phyloP scores from a whole-genome alignment of 495 filamentous ascomycete species.

The Talaromyces borbonicus region DNA sequence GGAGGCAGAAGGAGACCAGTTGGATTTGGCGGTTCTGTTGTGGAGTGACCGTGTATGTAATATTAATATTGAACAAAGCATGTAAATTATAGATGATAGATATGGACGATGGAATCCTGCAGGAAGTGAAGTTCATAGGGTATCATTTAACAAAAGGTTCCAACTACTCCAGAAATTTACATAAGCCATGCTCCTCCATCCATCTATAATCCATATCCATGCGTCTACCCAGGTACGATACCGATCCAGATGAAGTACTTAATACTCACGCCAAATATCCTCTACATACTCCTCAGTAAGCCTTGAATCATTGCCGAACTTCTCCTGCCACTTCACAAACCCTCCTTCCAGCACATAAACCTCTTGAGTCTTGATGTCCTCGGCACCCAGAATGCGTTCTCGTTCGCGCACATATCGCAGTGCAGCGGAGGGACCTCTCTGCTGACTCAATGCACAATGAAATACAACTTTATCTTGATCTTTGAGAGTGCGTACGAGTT shows the following conservation, averaged over 20 bases:
- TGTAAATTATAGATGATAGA: too few relatives aligned
- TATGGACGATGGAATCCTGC: too few relatives aligned
- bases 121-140: too few relatives aligned
- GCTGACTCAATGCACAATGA: constrained; percentile 90
- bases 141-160: not conserved
- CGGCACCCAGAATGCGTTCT: constrained; percentile 21
- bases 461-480: constrained; percentile 82
- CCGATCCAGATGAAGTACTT: constrained; percentile 8
- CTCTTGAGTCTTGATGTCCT: constrained; percentile 46
- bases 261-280: constrained; percentile 71
- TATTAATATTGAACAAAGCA: too few relatives aligned
- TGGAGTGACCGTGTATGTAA: too few relatives aligned
- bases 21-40: constrained; percentile 78
- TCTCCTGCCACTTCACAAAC: constrained; percentile 88
- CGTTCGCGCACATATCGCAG: constrained; percentile 35
- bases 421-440: constrained; percentile 47
- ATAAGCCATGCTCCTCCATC: not conserved
- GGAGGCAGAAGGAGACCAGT: constrained; percentile 65
- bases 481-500: constrained; percentile 66
- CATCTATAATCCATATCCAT: not conserved
- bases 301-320: constrained; percentile 63
- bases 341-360: constrained; percentile 77
- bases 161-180: not conserved
- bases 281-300: constrained; percentile 81
- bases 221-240: too few relatives aligned